These are phyloP conservation scores for Alternaria longipes DNA, from an alignment of 2,329 filamentous ascomycete genomes.

Conservation along the genomic window DNA sequence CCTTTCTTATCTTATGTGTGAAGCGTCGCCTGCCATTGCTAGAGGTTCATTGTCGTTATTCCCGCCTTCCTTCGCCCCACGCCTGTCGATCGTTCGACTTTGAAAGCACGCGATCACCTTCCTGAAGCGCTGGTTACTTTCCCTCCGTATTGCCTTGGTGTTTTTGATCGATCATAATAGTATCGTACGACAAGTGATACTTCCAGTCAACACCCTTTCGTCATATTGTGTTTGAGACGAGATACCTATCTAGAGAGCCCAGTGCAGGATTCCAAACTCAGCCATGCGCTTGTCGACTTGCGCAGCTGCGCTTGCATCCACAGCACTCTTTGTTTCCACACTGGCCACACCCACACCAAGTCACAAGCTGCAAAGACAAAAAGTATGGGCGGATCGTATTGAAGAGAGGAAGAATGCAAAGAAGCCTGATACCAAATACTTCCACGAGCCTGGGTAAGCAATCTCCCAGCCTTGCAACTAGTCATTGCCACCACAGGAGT, in stretches of 20 bases:
- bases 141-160: background rate
- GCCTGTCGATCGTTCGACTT: background rate
- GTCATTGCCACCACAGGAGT: background rate
- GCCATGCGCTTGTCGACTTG: conserved; percentile 42
- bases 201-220: background rate
- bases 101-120: conserved; percentile 19
- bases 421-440: conserved; percentile 44
- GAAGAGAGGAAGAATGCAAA: conserved; percentile 6
- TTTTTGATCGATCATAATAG: background rate
- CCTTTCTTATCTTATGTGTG: background rate
- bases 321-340: conserved; percentile 29
- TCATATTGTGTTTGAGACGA: background rate
- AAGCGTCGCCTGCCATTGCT: background rate
- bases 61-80: conserved; percentile 9
- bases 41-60: background rate
- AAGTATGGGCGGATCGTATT: background rate
- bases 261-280: background rate
- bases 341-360: conserved; percentile 33
- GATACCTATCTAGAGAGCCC: background rate
- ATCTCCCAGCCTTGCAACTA: background rate
- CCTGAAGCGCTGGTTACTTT: background rate
- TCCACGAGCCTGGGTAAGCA: conserved; percentile 51
- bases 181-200: background rate
- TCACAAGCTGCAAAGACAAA: background rate
- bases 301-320: conserved; percentile 29